These are phyloP conservation scores for Limonium bicolor DNA, from an alignment of 148 eudicot genomes.

Conservation along the genomic window DNA sequence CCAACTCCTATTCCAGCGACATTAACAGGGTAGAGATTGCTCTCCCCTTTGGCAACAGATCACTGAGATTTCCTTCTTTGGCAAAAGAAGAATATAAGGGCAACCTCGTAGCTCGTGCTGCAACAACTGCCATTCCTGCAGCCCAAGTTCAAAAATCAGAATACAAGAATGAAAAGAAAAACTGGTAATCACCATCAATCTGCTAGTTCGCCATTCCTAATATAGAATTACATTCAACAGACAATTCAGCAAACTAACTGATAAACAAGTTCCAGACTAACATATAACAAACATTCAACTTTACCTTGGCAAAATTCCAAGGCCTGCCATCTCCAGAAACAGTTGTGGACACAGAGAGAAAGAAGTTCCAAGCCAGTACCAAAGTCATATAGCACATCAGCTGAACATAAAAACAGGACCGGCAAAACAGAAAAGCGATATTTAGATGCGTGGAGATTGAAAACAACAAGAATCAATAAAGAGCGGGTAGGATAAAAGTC, in stretches of 20 bases:
- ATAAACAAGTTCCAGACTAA: background rate
- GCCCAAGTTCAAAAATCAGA: slow-evolving; percentile 4
- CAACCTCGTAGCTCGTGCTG: slow-evolving; percentile 96
- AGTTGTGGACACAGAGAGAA: slow-evolving; percentile 89
- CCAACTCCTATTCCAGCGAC: slow-evolving; percentile 87
- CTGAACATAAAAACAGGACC: slow-evolving; percentile 39
- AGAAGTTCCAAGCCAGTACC: slow-evolving; percentile 94
- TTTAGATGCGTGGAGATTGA: no score
- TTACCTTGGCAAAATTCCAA: slow-evolving; percentile 98
- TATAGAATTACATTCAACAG: no score
- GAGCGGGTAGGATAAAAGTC: no score
- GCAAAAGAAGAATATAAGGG: slow-evolving; percentile 98
- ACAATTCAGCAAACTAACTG: no score
- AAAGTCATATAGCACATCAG: slow-evolving; percentile 90
- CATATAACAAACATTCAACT: slow-evolving; percentile 2
- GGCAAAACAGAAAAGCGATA: no score
- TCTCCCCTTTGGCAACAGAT: slow-evolving; percentile 94
- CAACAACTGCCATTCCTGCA: slow-evolving; percentile 98
- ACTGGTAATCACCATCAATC: no score
- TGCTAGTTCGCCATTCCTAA: no score
- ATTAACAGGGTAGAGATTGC: slow-evolving; percentile 92
- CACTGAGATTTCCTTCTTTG: slow-evolving; percentile 97
- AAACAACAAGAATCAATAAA: no score
- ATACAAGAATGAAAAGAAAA: no score
- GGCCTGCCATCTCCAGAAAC: slow-evolving; percentile 94